A percentile compares a stretch with the other conserved stretches of the same genome.
Evolutionary conservation across 805 yeast species (phyloP).

Genomic region (Tetrapisispora iriomotensis): DNA sequence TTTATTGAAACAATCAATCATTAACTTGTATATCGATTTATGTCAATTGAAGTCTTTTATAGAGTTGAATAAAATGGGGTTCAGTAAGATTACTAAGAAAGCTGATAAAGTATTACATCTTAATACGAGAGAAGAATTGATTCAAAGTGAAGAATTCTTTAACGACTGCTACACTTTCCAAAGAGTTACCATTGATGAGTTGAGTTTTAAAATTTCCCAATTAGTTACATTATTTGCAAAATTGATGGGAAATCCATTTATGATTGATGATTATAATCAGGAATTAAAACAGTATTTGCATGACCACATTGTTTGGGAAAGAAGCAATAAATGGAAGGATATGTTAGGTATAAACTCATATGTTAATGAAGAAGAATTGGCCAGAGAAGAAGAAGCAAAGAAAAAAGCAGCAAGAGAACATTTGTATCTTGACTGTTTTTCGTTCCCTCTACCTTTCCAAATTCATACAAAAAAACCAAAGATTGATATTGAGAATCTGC

Average conservation of each 20-base stretch:
- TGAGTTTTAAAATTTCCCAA: slow-evolving; percentile 46
- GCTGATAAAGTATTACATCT: slow-evolving; percentile 72
- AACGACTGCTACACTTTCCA: slow-evolving; percentile 47
- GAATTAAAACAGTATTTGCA: slow-evolving; percentile 58
- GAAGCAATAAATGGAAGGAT: slow-evolving; percentile 94
- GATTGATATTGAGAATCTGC: slow-evolving; percentile 19
- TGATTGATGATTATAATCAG: slow-evolving; percentile 36
- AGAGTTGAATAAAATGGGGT: slow-evolving; percentile 79
- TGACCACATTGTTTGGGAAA: slow-evolving; percentile 92
- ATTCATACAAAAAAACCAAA: slow-evolving; percentile 1
- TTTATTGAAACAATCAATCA: slow-evolving; percentile 57
- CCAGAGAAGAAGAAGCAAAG: slow-evolving; percentile 3
- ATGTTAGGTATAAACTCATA: slow-evolving; percentile 65
- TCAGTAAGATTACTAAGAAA: slow-evolving; percentile 78
- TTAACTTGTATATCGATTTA: slow-evolving; percentile 56
- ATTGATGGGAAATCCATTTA: slow-evolving; percentile 25
- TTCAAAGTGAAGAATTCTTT: slow-evolving; percentile 37
- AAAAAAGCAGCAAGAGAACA: slow-evolving; percentile 23
- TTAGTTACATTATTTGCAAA: slow-evolving; percentile 47
- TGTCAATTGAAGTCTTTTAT: slow-evolving; percentile 76
- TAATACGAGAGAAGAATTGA: slow-evolving; percentile 40
- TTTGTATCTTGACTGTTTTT: slow-evolving; percentile 27
- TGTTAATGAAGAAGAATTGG: slow-evolving; percentile 5
- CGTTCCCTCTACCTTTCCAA: slow-evolving; percentile 24
- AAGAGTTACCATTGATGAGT: slow-evolving; percentile 33